A percentile compares a stretch with the other conserved stretches of the same genome.
Evolutionary conservation across 176 grass and related monocot species (phyloP).

Genomic region (bread wheat (Triticum aestivum)): DNA sequence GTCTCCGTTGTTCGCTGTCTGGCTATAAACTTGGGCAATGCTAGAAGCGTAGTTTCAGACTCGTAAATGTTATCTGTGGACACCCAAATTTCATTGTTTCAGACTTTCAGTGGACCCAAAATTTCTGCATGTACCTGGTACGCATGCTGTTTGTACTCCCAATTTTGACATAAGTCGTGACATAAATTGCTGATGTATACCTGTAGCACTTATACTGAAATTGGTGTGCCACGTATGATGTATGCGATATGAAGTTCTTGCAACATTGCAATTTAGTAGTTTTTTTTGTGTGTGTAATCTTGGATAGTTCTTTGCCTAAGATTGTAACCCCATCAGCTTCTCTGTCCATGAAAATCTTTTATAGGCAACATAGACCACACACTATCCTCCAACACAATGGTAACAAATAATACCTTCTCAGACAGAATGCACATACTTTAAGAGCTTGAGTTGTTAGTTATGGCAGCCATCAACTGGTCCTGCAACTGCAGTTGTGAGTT

Average conservation of each 20-base stretch:
- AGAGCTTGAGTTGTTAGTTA: too few species aligned
- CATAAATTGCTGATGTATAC: conserved; percentile 36
- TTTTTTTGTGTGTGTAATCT: not conserved
- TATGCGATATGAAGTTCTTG: not conserved
- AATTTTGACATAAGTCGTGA: conserved; percentile 41
- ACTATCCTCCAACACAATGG: not conserved
- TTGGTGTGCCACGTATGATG: conserved; percentile 10
- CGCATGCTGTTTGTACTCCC: conserved; percentile 7
- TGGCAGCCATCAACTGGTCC: not conserved
- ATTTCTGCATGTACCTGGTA: conserved; percentile 24
- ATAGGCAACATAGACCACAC: not conserved
- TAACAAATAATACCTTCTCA: not conserved
- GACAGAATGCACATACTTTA: not conserved
- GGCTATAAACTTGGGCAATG: conserved; percentile 19
- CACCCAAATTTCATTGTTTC: not conserved
- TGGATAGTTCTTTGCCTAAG: not conserved
- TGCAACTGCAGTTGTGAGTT: not conserved
- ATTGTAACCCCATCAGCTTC: not conserved
- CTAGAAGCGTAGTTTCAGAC: conserved; percentile 27
- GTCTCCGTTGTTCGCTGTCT: conserved; percentile 15
- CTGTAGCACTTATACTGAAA: conserved; percentile 24
- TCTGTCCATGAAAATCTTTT: not conserved
- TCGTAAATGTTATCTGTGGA: not conserved
- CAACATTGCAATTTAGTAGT: not conserved
- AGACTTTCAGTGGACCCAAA: not conserved